Percentiles rank a stretch among this genome's conserved stretches.
Evolutionary conservation across 305 asterid species (phyloP).

Genomic region (Plantago rigida): DNA sequence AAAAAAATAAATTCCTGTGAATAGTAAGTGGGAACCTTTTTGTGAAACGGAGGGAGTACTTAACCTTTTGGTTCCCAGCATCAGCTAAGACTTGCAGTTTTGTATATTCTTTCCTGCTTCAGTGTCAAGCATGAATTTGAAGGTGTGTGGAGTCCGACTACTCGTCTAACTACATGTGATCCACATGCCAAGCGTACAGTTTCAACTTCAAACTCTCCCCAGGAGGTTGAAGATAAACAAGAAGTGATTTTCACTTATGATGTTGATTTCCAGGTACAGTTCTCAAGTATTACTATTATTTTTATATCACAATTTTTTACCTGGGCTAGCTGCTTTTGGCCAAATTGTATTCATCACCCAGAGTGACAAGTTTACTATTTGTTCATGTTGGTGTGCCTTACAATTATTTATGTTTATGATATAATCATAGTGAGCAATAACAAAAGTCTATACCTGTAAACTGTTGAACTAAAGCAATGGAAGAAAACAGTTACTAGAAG

Average conservation of each 20-base stretch:
- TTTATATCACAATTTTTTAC: no score
- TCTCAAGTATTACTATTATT: background rate
- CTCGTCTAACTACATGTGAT: constrained; percentile 59
- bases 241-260: constrained; percentile 46
- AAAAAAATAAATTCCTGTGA: background rate
- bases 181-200: constrained; percentile 51
- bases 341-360: no score
- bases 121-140: constrained; percentile 72
- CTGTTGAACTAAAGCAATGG: background rate
- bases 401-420: no score
- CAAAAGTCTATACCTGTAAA: no score
- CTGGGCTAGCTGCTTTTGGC: no score
- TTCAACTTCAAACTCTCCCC: constrained; percentile 54
- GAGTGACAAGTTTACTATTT: no score
- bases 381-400: no score
- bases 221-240: constrained; percentile 58
- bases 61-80: constrained; percentile 2
- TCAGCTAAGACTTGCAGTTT: constrained; percentile 14
- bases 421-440: no score
- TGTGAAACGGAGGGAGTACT: background rate
- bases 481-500: background rate
- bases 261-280: constrained; percentile 45
- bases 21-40: background rate
- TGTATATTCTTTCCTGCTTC: constrained; percentile 9
- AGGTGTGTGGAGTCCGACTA: constrained; percentile 45